Percentiles rank a stretch among this genome's conserved stretches.
Evolutionary conservation across 164 flowering plant genomes (phyloP).

Genomic region (Macadamia tetraphylla): DNA sequence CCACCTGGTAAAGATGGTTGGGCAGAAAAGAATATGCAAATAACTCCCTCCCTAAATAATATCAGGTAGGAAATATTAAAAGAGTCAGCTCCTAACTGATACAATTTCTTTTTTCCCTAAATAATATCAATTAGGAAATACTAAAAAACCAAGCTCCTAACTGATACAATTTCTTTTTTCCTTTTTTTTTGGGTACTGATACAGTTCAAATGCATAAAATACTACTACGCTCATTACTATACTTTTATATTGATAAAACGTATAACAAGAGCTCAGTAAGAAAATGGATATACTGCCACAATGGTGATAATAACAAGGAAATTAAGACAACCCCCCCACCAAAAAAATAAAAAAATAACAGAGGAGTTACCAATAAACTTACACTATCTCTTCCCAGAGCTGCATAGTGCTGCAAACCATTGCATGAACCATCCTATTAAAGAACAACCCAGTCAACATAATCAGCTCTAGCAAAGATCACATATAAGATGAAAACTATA

Average conservation of each 20-base stretch:
- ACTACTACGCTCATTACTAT: too few relatives aligned
- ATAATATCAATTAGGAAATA: background rate
- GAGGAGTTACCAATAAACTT: slow-evolving; percentile 21
- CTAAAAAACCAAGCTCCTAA: background rate
- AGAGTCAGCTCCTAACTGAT: background rate
- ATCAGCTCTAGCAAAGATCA: background rate
- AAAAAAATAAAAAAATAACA: background rate
- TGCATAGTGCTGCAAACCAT: slow-evolving; percentile 97
- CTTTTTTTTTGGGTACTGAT: too few relatives aligned
- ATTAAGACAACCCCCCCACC: too few relatives aligned
- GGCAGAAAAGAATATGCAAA: background rate
- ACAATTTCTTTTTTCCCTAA: background rate
- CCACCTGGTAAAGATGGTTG: background rate
- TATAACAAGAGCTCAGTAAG: background rate
- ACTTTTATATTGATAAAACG: background rate
- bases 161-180: too few relatives aligned
- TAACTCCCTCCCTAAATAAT: background rate
- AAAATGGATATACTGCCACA: too few relatives aligned
- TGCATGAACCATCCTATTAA: slow-evolving; percentile 94
- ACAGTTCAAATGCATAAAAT: too few relatives aligned
- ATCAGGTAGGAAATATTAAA: background rate
- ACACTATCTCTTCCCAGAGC: slow-evolving; percentile 93
- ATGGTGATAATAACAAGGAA: too few relatives aligned
- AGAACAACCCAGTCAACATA: background rate
- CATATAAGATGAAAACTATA: too few relatives aligned